Conservation (phyloP, 805 yeast genomes). For the Metschnikowia drakensbergensis region DNA sequence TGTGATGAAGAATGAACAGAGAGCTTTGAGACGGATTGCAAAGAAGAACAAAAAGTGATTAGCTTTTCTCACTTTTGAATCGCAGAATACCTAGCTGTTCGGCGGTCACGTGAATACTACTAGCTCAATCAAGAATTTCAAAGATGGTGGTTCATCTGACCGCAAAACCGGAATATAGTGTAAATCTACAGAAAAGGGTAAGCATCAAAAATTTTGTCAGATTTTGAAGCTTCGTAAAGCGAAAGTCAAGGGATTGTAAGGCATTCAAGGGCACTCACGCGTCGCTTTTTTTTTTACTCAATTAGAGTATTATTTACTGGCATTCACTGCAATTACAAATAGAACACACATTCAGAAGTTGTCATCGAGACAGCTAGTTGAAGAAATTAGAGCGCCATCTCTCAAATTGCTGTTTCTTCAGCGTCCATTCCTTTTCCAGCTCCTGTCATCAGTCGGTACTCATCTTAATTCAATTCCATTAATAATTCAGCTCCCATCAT, state of each 20-base stretch:
- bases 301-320: neutral
- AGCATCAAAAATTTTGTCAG: neutral
- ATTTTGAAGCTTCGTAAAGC: neutral
- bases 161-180: neutral
- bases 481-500: too few relatives aligned
- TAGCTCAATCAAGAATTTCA: neutral
- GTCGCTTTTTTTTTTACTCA: slow-evolving; percentile 5
- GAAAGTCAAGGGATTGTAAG: neutral
- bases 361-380: slow-evolving; percentile 2
- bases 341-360: neutral
- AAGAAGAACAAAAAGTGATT: slow-evolving; percentile 67
- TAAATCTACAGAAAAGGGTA: neutral
- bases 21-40: slow-evolving; percentile 86
- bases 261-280: neutral
- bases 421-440: slow-evolving; percentile 5
- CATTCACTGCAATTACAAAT: neutral
- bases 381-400: neutral
- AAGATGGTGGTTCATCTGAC: neutral
- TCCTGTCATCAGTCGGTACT: neutral
- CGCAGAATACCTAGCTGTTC: neutral
- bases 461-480: neutral
- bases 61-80: neutral
- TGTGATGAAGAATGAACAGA: slow-evolving; percentile 92
- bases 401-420: neutral
- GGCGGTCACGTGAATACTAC: neutral